Conservation (phyloP, 106 monocot species). For the Dendrobium nobile region DNA sequence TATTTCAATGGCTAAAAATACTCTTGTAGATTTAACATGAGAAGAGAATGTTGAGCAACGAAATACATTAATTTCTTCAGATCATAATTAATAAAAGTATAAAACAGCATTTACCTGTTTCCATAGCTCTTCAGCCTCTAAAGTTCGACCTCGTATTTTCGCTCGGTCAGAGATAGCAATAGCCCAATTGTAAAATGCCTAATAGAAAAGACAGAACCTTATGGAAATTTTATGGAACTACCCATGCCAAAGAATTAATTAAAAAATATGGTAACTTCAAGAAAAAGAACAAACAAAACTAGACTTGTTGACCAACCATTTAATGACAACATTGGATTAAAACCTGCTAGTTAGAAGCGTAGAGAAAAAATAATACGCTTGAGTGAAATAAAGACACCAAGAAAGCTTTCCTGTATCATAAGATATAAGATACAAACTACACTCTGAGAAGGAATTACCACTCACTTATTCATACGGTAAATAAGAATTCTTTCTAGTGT, state of each 20-base stretch:
- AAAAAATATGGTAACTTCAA: not conserved
- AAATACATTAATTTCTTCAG: not conserved
- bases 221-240: not conserved
- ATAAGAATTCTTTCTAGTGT: not conserved
- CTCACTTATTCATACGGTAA: not conserved
- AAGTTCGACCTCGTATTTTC: constrained; percentile 94
- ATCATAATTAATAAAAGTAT: not conserved
- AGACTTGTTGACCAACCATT: not conserved
- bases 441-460: not conserved
- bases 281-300: not conserved
- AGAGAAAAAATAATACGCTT: not conserved
- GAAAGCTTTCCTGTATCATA: not conserved
- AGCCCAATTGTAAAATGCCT: constrained; percentile 99
- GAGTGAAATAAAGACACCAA: not conserved
- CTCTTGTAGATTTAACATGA: not conserved
- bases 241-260: not conserved
- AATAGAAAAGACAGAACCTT: not conserved
- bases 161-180: constrained; percentile 98
- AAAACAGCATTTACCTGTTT: constrained; percentile 52
- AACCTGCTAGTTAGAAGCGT: not conserved
- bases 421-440: not conserved
- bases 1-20: not conserved
- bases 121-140: constrained; percentile 97
- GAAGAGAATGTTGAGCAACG: not conserved
- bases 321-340: not conserved